Evolutionary conservation across 495 filamentous ascomycete species (phyloP), one percentile per base, ranked within the genome.

Genomic region (Penicillium ucsense): DNA sequence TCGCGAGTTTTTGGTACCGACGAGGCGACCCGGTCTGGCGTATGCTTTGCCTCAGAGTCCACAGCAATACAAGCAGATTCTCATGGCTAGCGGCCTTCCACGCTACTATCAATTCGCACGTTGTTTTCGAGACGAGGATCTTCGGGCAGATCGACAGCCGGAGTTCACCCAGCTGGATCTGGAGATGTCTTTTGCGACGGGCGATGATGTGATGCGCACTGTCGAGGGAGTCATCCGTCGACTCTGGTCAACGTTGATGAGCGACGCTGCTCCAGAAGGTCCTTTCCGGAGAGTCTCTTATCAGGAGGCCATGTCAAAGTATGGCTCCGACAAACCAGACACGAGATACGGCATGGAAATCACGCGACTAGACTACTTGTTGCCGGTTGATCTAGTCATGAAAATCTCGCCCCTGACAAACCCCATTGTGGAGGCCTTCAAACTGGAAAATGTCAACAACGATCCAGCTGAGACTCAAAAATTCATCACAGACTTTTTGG

Each of bases 141-240:
- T 91, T 38, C 74, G 92, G 27, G 90, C 94, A 0, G 94, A 97
- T 63, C 75, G 92, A 49, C 92, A 98, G 61, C 92, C 92, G 4
- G 92, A 98, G 58, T 98, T 98, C 59, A 95, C 92, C 7, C 92
- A 98, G 85, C 77, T 97, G 35, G 92, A 98, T 76, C 49, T 98
- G 33, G 92, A 98, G 63, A 88, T 94, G 83, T 77, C 83, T 4
- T 98, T 94, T 61, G 82, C 84, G 0, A 79, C 66, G 7, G 82
- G 84, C 3, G 60, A 83, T 20, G 78, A 86, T 54, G 86, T 98
- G 1, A 92, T 90, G 79, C 48, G 60, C 3, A 62, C 67, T 3
- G 72, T 94, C 31, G 85, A 94, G 56, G 53, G 60, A 4, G 68
- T 94, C 3, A 69, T 95, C 3, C 71, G 71, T 31, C 56, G 60